These are phyloP conservation scores for Chlamydomonas schloesseri DNA, from an alignment of 139 green algal species.

Conservation along the genomic window DNA sequence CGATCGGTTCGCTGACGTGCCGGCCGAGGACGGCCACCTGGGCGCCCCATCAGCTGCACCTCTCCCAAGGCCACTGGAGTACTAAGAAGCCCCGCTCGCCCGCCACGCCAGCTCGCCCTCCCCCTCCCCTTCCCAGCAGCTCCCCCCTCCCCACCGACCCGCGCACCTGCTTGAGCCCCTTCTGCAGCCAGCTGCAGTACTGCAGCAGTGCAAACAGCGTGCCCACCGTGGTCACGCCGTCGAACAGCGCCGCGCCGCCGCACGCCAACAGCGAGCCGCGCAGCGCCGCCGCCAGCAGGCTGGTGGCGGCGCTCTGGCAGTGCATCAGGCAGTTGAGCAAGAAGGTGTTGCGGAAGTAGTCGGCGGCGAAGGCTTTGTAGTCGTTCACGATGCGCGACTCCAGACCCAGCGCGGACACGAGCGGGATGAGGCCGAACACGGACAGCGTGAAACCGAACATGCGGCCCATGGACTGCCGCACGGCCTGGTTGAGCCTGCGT, in stretches of 20 bases:
- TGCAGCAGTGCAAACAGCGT: conserved; percentile 46
- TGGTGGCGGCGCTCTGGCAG: conserved; percentile 38
- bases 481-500: conserved; percentile 29
- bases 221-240: conserved; percentile 39
- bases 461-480: conserved; percentile 47
- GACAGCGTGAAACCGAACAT: conserved; percentile 58
- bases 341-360: conserved; percentile 47
- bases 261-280: conserved; percentile 39
- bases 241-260: conserved; percentile 49
- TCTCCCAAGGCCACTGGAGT: too few relatives aligned
- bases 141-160: too few relatives aligned
- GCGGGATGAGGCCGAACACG: conserved; percentile 45
- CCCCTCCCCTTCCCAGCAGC: too few relatives aligned
- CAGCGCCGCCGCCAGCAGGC: conserved; percentile 26
- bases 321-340: conserved; percentile 36
- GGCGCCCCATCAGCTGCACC: too few relatives aligned
- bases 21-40: too few relatives aligned
- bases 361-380: conserved; percentile 30
- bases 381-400: conserved; percentile 15
- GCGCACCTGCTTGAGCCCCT: conserved; percentile 47
- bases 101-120: too few relatives aligned
- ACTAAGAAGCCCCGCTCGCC: too few relatives aligned
- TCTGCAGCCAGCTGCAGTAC: conserved; percentile 56
- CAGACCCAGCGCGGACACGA: conserved; percentile 46
- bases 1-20: too few relatives aligned